These are phyloP conservation scores for Tubosaeta sp. DNA, from an alignment of 768 basidiomycete species.

Conservation along the genomic window DNA sequence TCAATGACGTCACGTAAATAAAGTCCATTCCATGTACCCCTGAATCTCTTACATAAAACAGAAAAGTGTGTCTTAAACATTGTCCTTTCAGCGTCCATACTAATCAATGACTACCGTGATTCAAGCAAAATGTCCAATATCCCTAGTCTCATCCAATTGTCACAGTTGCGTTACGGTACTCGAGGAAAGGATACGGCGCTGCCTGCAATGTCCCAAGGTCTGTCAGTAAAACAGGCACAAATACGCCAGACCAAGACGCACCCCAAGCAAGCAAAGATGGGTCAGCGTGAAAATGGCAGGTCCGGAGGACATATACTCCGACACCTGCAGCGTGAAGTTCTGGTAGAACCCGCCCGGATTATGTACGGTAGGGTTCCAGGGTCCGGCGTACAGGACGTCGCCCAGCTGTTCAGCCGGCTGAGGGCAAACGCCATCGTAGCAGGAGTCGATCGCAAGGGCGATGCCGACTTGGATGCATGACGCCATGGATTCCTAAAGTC, in stretches of 20 bases:
- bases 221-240: neutral
- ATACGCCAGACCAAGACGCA: constrained; percentile 1
- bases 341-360: constrained; percentile 22
- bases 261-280: constrained; percentile 29
- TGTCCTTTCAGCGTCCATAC: neutral
- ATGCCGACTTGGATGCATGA: constrained; percentile 18
- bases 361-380: constrained; percentile 23
- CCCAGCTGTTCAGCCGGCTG: constrained; percentile 16
- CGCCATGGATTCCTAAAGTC: constrained; percentile 15
- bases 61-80: neutral
- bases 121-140: neutral
- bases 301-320: constrained; percentile 4
- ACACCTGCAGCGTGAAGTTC: constrained; percentile 25
- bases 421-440: constrained; percentile 15
- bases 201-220: constrained; percentile 11
- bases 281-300: constrained; percentile 29
- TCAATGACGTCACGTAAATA: neutral
- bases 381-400: constrained; percentile 25
- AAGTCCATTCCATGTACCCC: neutral
- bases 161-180: constrained; percentile 24
- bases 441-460: constrained; percentile 17
- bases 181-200: constrained; percentile 24
- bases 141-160: constrained; percentile 11
- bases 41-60: neutral
- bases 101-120: neutral